These are phyloP conservation scores for Papilionanthe hybrid DNA, from an alignment of 116 monocot genomes.

Conservation along the genomic window DNA sequence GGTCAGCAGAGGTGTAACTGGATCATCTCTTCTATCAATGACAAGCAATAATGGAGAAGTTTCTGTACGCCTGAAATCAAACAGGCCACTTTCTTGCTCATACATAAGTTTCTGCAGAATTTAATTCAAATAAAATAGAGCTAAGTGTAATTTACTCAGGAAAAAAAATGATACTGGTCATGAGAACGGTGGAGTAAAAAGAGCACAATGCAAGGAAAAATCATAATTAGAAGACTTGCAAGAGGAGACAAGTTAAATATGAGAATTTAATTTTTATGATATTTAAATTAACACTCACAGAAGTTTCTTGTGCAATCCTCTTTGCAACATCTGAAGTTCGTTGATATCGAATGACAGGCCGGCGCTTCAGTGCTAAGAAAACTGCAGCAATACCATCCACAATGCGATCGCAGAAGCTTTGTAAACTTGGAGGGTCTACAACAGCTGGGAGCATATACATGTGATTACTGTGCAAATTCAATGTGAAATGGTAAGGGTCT, in stretches of 20 bases:
- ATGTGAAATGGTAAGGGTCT: slow-evolving; percentile 87
- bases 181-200: not conserved
- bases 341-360: slow-evolving; percentile 94
- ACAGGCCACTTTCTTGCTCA: slow-evolving; percentile 98
- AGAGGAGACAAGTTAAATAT: not conserved
- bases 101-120: slow-evolving; percentile 95
- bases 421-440: slow-evolving; percentile 70
- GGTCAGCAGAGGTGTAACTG: slow-evolving; percentile 93
- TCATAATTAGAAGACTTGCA: not conserved
- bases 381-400: slow-evolving; percentile 93
- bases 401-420: slow-evolving; percentile 87
- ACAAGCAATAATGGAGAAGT: slow-evolving; percentile 82
- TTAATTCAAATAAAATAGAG: slow-evolving; percentile 6
- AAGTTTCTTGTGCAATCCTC: slow-evolving; percentile 84
- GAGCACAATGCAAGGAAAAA: not conserved
- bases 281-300: slow-evolving; percentile 43
- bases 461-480: slow-evolving; percentile 77
- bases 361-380: slow-evolving; percentile 87
- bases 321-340: slow-evolving; percentile 93
- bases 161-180: not conserved
- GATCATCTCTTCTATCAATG: slow-evolving; percentile 96
- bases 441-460: slow-evolving; percentile 96
- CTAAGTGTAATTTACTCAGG: not conserved
- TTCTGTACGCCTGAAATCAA: slow-evolving; percentile 98
- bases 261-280: not conserved